These are phyloP conservation scores for Capsicum pubescens DNA, from an alignment of 257 asterid species.

Conservation along the genomic window DNA sequence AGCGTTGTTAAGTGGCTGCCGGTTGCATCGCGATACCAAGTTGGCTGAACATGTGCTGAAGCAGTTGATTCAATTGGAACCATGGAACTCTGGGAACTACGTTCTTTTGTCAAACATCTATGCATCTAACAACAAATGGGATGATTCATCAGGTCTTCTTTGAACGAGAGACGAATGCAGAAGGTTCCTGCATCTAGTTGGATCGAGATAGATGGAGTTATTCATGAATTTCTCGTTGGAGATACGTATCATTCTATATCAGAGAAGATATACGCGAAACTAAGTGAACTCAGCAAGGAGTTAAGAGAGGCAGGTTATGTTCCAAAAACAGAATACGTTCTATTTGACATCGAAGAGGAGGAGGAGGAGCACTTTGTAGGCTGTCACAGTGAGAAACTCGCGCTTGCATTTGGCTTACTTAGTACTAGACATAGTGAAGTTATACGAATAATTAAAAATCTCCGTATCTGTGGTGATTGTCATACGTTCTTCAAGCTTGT, in stretches of 20 bases:
- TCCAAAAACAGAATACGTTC: conserved; percentile 50
- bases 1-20: conserved; percentile 55
- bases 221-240: conserved; percentile 57
- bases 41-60: conserved; percentile 51
- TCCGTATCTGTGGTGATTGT: conserved; percentile 57
- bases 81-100: conserved; percentile 50
- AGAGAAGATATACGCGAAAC: conserved; percentile 44
- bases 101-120: conserved; percentile 51
- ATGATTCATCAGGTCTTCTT: conserved; percentile 41
- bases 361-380: conserved; percentile 51
- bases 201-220: conserved; percentile 48
- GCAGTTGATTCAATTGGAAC: conserved; percentile 51
- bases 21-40: conserved; percentile 51
- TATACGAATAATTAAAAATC: conserved; percentile 48
- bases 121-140: conserved; percentile 48
- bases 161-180: conserved; percentile 42
- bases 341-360: conserved; percentile 56
- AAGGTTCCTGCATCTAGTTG: conserved; percentile 55
- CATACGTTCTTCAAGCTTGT: conserved; percentile 46
- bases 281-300: conserved; percentile 41
- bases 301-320: conserved; percentile 45
- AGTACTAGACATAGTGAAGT: conserved; percentile 33
- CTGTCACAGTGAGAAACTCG: conserved; percentile 57
- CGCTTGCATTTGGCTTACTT: conserved; percentile 52
- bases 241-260: conserved; percentile 50